These are phyloP conservation scores for Serendipita sp. DNA, from an alignment of 768 basidiomycete genomes.

Conservation along the genomic window DNA sequence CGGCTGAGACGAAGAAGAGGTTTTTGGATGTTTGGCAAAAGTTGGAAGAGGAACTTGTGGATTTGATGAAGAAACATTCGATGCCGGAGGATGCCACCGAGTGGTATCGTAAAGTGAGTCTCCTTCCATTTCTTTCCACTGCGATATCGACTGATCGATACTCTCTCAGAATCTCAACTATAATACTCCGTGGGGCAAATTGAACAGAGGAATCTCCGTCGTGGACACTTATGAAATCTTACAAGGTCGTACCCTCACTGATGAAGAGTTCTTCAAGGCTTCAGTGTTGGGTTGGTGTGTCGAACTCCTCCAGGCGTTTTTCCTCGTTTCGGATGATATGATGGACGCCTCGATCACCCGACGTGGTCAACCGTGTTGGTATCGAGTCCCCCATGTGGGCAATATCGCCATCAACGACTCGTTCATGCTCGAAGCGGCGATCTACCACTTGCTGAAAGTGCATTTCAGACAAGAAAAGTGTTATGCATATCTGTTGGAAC, in stretches of 20 bases:
- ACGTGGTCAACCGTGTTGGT: slow-evolving; percentile 92
- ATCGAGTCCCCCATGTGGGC: slow-evolving; percentile 45
- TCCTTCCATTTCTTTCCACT: background rate
- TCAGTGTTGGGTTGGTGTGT: slow-evolving; percentile 91
- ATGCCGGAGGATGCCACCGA: slow-evolving; percentile 74
- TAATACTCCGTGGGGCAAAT: slow-evolving; percentile 93
- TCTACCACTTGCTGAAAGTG: slow-evolving; percentile 76
- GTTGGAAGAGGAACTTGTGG: slow-evolving; percentile 64
- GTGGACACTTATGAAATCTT: slow-evolving; percentile 86
- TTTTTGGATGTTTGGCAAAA: slow-evolving; percentile 60
- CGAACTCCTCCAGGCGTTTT: slow-evolving; percentile 95
- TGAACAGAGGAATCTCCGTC: slow-evolving; percentile 92
- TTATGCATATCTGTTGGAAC: slow-evolving; percentile 79
- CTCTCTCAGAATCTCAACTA: slow-evolving; percentile 58
- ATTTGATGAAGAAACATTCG: slow-evolving; percentile 43
- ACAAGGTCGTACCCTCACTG: slow-evolving; percentile 46
- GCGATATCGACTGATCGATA: background rate
- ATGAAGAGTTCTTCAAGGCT: slow-evolving; percentile 77
- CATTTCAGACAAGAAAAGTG: slow-evolving; percentile 67
- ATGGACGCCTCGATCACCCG: slow-evolving; percentile 94
- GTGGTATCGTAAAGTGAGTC: slow-evolving; percentile 66
- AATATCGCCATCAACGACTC: slow-evolving; percentile 90
- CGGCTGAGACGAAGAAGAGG: slow-evolving; percentile 16
- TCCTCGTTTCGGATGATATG: slow-evolving; percentile 93
- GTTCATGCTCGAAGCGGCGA: slow-evolving; percentile 89